These are phyloP conservation scores for Avena eriantha DNA, from an alignment of 176 grass and related monocot species.

Conservation along the genomic window DNA sequence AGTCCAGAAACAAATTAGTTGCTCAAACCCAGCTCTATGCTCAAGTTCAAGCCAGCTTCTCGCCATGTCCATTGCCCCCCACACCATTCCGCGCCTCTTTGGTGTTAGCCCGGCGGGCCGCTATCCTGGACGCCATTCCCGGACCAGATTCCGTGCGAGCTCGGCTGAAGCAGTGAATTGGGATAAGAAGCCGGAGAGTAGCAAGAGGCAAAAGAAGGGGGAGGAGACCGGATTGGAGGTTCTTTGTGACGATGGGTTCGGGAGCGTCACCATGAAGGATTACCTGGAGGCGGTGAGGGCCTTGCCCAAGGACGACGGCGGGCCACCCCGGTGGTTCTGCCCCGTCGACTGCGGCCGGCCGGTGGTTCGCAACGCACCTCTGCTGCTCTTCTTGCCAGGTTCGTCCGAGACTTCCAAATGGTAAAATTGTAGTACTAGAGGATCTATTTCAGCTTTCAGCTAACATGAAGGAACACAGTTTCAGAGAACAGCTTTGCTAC, in stretches of 20 bases:
- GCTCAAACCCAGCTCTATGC: neutral
- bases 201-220: neutral
- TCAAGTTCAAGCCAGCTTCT: neutral
- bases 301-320: conserved; percentile 46
- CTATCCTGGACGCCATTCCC: neutral
- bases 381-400: conserved; percentile 76
- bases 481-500: too few relatives aligned
- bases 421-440: too few relatives aligned
- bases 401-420: too few relatives aligned
- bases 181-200: neutral
- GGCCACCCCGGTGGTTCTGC: conserved; percentile 71
- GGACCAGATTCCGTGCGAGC: neutral
- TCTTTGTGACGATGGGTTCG: conserved; percentile 68
- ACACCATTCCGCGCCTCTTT: neutral
- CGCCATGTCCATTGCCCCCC: neutral
- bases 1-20: neutral
- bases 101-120: neutral
- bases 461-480: too few relatives aligned
- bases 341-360: conserved; percentile 56
- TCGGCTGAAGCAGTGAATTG: neutral
- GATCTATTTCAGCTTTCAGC: too few relatives aligned
- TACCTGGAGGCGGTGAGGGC: conserved; percentile 47
- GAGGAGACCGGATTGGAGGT: conserved; percentile 23
- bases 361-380: conserved; percentile 45
- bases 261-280: conserved; percentile 46